Percentiles rank a stretch among this genome's conserved stretches.
Conservation (phyloP, 495 filamentous ascomycete genomes). For the Glonium stellatum region DNA sequence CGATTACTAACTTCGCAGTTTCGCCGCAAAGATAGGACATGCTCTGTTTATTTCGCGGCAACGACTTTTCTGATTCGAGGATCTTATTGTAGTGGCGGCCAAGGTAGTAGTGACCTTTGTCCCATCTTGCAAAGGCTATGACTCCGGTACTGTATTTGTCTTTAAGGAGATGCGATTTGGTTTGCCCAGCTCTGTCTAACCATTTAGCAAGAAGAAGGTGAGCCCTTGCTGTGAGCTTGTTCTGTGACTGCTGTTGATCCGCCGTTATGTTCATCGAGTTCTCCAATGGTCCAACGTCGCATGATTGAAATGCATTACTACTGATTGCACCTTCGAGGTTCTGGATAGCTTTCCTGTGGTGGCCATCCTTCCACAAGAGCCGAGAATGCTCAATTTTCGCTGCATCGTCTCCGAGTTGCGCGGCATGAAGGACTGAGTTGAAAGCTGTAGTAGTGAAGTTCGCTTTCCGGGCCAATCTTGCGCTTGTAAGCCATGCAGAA, state of each 20-base stretch:
- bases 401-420: constrained; percentile 70
- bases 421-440: constrained; percentile 85
- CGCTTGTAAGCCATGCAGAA: constrained; percentile 76
- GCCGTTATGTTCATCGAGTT: constrained; percentile 36
- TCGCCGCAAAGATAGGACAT: constrained; percentile 62
- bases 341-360: constrained; percentile 93
- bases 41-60: constrained; percentile 60
- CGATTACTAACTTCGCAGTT: constrained; percentile 77
- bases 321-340: constrained; percentile 76
- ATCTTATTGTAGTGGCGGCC: constrained; percentile 97
- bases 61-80: constrained; percentile 75
- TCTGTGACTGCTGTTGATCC: constrained; percentile 40
- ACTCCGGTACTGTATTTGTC: constrained; percentile 70
- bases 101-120: constrained; percentile 94
- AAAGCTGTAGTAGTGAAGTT: constrained; percentile 78
- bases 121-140: constrained; percentile 62
- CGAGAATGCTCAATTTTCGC: constrained; percentile 89
- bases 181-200: constrained; percentile 88
- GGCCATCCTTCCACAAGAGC: constrained; percentile 88
- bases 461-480: constrained; percentile 77
- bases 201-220: constrained; percentile 90
- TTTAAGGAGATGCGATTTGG: constrained; percentile 67
- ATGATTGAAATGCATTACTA: constrained; percentile 57
- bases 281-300: constrained; percentile 41
- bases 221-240: constrained; percentile 55